These are phyloP conservation scores for Fusarium redolens DNA, from an alignment of 2,329 filamentous ascomycete species.

Conservation along the genomic window DNA sequence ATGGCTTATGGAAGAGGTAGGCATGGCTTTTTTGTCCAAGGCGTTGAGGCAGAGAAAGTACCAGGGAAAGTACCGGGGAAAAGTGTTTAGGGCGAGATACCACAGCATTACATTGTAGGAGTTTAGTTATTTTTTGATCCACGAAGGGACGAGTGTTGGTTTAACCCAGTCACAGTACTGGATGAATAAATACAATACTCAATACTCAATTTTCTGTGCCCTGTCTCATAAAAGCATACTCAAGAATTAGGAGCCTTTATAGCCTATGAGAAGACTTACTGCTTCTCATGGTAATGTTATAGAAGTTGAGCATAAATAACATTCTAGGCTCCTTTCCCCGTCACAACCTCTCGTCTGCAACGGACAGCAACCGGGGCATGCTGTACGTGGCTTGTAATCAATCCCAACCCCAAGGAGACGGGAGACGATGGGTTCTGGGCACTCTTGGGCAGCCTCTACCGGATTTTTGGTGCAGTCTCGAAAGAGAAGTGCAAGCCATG, in stretches of 20 bases:
- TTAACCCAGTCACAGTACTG: neutral
- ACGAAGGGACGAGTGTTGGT: neutral
- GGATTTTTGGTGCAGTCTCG: neutral
- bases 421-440: neutral
- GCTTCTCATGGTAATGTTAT: neutral
- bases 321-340: neutral
- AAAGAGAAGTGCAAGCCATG: neutral
- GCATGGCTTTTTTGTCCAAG: constrained; percentile 13
- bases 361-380: neutral
- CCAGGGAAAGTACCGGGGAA: constrained; percentile 12
- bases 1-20: constrained; percentile 11
- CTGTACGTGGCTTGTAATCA: neutral
- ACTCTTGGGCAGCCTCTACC: neutral
- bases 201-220: neutral
- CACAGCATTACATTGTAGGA: constrained; percentile 38
- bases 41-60: constrained; percentile 31
- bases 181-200: constrained; percentile 9
- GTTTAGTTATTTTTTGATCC: constrained; percentile 28
- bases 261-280: neutral
- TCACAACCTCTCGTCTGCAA: neutral
- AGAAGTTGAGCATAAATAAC: neutral
- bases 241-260: neutral
- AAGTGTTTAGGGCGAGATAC: constrained; percentile 41
- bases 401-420: neutral
- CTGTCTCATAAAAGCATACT: neutral